Evolutionary conservation across 805 yeast genomes (phyloP).

Genomic region (Wickerhamiella hasegawae): DNA sequence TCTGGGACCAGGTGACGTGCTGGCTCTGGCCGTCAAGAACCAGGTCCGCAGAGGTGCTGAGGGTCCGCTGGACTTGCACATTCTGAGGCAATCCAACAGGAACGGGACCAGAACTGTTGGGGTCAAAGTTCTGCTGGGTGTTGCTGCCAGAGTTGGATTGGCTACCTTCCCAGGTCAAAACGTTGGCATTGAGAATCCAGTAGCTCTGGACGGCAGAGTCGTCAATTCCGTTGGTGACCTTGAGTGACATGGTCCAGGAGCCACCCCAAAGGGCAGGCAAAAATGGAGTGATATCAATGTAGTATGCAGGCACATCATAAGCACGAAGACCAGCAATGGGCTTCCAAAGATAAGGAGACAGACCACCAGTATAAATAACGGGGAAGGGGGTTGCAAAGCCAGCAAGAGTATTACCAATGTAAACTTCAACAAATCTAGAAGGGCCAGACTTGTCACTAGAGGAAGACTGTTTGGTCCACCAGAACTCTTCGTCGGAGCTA

Average conservation of each 20-base stretch:
- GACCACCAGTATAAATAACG: slow-evolving; percentile 65
- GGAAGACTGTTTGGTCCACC: slow-evolving; percentile 34
- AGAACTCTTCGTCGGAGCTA: slow-evolving; percentile 67
- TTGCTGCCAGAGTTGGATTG: not conserved
- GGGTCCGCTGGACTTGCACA: not conserved
- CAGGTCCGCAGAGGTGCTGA: not conserved
- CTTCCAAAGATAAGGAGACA: slow-evolving; percentile 66
- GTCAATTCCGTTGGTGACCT: slow-evolving; percentile 26
- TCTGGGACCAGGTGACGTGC: not conserved
- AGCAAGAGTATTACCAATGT: slow-evolving; percentile 40
- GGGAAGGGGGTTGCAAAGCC: slow-evolving; percentile 56
- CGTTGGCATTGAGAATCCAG: not conserved
- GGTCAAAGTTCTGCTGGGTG: not conserved
- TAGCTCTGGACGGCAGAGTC: not conserved
- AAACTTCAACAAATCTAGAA: slow-evolving; percentile 48
- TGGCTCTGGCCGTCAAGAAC: not conserved
- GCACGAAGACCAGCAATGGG: slow-evolving; percentile 63
- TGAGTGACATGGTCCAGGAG: slow-evolving; percentile 32
- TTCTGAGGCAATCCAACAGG: not conserved
- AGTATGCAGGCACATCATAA: slow-evolving; percentile 56
- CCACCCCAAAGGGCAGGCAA: slow-evolving; percentile 55
- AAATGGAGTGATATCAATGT: slow-evolving; percentile 53
- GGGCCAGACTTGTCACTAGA: slow-evolving; percentile 9
- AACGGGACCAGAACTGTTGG: not conserved
- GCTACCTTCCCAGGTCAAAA: not conserved